These are phyloP conservation scores for Helminthosporium solani DNA, from an alignment of 2,329 filamentous ascomycete species.

Conservation along the genomic window DNA sequence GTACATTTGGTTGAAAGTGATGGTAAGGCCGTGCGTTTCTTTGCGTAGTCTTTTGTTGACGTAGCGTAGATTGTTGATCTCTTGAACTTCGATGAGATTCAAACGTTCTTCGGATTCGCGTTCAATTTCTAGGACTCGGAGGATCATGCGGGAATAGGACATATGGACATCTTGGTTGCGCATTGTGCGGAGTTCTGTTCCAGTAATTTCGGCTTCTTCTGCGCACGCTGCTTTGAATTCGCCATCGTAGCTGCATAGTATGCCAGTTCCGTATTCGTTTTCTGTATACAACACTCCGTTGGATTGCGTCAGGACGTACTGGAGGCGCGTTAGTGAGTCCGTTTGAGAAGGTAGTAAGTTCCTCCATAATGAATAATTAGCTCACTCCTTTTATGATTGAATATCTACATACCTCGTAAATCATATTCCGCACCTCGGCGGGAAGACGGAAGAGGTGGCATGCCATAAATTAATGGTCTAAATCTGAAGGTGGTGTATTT, in stretches of 20 bases:
- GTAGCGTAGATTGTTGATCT: slow-evolving; percentile 7
- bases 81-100: too few relatives aligned
- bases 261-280: background rate
- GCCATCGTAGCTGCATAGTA: background rate
- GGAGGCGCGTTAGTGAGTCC: background rate
- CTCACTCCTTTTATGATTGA: background rate
- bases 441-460: too few relatives aligned
- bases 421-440: too few relatives aligned
- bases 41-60: slow-evolving; percentile 6
- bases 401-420: too few relatives aligned
- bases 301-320: slow-evolving; percentile 1
- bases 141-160: too few relatives aligned
- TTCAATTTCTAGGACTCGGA: too few relatives aligned
- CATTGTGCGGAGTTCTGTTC: background rate
- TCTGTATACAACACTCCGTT: background rate
- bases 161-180: too few relatives aligned
- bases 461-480: too few relatives aligned
- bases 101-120: too few relatives aligned
- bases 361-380: too few relatives aligned
- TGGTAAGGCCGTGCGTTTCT: slow-evolving; percentile 3
- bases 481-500: too few relatives aligned
- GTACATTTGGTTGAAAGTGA: slow-evolving; percentile 2
- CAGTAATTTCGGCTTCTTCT: background rate
- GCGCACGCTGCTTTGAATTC: background rate
- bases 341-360: too few relatives aligned